A percentile compares a stretch with the other conserved stretches of the same genome.
Conservation (phyloP, 805 yeast species). For the Metschnikowia sp. region DNA sequence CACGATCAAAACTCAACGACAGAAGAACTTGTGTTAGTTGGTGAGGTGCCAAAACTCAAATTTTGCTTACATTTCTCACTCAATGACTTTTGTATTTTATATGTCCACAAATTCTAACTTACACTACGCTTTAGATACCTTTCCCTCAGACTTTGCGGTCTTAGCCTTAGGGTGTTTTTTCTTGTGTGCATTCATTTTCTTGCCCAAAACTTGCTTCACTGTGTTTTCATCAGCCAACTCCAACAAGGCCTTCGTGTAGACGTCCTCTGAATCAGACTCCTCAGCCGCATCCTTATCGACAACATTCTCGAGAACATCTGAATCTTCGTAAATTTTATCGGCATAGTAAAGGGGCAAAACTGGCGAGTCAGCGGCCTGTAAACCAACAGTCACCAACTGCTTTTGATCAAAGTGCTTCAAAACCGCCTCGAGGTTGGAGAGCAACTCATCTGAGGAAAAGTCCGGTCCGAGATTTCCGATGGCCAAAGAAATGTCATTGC, state of each 20-base stretch:
- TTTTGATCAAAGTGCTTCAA: slow-evolving; percentile 43
- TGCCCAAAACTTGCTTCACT: slow-evolving; percentile 60
- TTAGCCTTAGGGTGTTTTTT: slow-evolving; percentile 21
- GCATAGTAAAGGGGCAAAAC: slow-evolving; percentile 78
- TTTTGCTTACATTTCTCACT: no score
- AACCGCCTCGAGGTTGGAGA: slow-evolving; percentile 59
- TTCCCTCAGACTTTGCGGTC: slow-evolving; percentile 13
- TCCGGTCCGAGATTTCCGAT: slow-evolving; percentile 51
- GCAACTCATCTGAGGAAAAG: slow-evolving; percentile 47
- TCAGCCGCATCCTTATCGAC: slow-evolving; percentile 27
- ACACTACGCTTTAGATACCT: slow-evolving; percentile 13
- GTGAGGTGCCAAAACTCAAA: no score
- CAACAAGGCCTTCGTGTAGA: slow-evolving; percentile 56
- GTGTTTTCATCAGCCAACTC: slow-evolving; percentile 78
- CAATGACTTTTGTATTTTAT: no score
- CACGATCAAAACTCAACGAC: no score
- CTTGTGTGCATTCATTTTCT: slow-evolving; percentile 34
- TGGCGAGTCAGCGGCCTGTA: slow-evolving; percentile 73
- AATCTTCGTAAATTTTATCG: slow-evolving; percentile 49
- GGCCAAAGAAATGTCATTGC: slow-evolving; percentile 61
- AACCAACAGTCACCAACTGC: slow-evolving; percentile 53
- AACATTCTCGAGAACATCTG: slow-evolving; percentile 37
- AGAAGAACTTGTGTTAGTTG: no score
- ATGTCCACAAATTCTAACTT: neutral
- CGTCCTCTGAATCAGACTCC: slow-evolving; percentile 18